Conservation (phyloP, 2,329 filamentous ascomycete genomes). For the Nemania sp. region DNA sequence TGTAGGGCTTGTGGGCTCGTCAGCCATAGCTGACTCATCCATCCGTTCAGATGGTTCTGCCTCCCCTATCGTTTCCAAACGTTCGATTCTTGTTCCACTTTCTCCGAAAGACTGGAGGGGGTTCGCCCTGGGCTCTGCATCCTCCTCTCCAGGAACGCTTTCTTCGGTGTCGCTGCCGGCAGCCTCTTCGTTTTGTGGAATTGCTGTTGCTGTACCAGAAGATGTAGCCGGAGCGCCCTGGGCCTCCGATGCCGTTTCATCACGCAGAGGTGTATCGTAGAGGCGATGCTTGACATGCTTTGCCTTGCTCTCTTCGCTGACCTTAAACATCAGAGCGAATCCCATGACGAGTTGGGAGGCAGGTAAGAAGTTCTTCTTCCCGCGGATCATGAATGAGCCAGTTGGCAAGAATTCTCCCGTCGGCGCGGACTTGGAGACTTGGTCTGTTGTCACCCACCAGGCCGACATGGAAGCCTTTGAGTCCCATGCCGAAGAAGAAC, state of each 20-base stretch:
- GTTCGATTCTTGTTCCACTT: slow-evolving; percentile 33
- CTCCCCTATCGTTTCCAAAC: slow-evolving; percentile 24
- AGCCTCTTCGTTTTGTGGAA: slow-evolving; percentile 33
- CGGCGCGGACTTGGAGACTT: slow-evolving; percentile 83
- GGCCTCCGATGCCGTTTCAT: slow-evolving; percentile 16
- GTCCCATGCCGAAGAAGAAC: slow-evolving; percentile 90
- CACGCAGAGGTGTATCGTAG: slow-evolving; percentile 34
- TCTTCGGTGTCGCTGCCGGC: slow-evolving; percentile 38
- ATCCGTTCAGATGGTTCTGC: slow-evolving; percentile 31
- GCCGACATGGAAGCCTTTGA: slow-evolving; percentile 94
- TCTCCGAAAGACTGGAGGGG: slow-evolving; percentile 40
- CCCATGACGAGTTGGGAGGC: slow-evolving; percentile 86
- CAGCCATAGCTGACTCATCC: slow-evolving; percentile 18
- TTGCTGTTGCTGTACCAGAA: slow-evolving; percentile 7
- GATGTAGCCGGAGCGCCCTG: slow-evolving; percentile 11
- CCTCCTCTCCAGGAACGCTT: slow-evolving; percentile 36
- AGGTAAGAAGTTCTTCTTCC: slow-evolving; percentile 88
- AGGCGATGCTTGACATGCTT: slow-evolving; percentile 76
- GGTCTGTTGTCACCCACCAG: slow-evolving; percentile 91
- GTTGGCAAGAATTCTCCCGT: slow-evolving; percentile 78
- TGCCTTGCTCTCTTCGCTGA: slow-evolving; percentile 84
- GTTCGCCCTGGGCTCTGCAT: slow-evolving; percentile 35
- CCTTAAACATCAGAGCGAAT: slow-evolving; percentile 82
- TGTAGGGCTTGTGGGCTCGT: slow-evolving; percentile 8
- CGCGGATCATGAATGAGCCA: slow-evolving; percentile 79